Conservation (phyloP, 2,329 filamentous ascomycete species). For the Fusarium irregulare region DNA sequence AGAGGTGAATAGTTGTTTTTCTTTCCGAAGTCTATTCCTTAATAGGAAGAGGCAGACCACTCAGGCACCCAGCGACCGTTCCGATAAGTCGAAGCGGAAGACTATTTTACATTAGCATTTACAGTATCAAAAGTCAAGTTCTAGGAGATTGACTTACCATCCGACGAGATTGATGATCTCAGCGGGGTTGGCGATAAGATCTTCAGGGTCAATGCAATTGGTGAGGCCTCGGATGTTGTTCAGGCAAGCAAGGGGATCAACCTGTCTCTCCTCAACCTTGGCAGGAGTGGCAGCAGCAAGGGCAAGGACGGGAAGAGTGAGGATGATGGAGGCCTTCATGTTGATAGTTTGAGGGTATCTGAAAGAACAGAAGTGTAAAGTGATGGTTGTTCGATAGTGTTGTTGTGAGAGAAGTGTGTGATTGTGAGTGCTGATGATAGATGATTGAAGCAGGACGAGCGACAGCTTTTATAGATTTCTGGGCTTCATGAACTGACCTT, state of each 20-base stretch:
- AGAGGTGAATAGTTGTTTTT: rapidly evolving
- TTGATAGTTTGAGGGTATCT: neutral
- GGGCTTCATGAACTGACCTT: rapidly evolving
- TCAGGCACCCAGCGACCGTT: rapidly evolving
- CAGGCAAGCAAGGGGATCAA: neutral
- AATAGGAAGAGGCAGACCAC: rapidly evolving
- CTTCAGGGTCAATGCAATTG: rapidly evolving
- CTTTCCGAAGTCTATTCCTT: neutral
- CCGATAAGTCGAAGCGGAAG: neutral
- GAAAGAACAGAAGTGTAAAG: neutral
- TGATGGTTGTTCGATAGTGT: neutral
- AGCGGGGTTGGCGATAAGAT: neutral
- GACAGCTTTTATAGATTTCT: slow-evolving; percentile 17
- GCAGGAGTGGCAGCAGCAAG: slow-evolving; percentile 17
- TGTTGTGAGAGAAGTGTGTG: neutral
- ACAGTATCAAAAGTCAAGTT: too few species aligned
- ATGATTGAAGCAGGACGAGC: rapidly evolving
- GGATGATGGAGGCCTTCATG: slow-evolving; percentile 19
- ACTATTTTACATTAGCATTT: rapidly evolving
- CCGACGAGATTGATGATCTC: too few species aligned
- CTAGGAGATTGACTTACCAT: neutral
- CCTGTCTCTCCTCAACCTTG: slow-evolving; percentile 10
- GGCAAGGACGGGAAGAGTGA: slow-evolving; percentile 18
- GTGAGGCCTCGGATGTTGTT: rapidly evolving
- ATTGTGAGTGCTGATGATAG: slow-evolving; percentile 6